A percentile compares a stretch with the other conserved stretches of the same genome.
Evolutionary conservation across 164 flowering plant genomes (phyloP).

Genomic region (Sextonia rubra): DNA sequence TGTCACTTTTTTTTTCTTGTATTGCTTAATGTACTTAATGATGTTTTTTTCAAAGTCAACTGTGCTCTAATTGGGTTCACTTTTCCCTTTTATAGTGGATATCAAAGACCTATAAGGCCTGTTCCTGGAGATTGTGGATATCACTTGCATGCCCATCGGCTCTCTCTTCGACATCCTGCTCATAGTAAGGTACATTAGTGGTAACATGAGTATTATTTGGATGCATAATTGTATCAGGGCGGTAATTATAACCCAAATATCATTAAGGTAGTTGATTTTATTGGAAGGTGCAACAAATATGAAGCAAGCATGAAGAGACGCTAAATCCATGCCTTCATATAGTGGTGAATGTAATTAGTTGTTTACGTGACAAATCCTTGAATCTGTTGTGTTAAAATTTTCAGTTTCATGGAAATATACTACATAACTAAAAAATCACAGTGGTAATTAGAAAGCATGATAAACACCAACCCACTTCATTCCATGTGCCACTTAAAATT

Average conservation of each 20-base stretch:
- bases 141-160: constrained; percentile 75
- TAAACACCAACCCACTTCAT: neutral
- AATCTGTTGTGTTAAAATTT: too few species aligned
- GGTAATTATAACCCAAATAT: neutral
- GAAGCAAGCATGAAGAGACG: neutral
- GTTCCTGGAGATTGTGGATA: constrained; percentile 99
- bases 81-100: constrained; percentile 47
- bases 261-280: neutral
- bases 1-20: neutral
- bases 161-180: constrained; percentile 58
- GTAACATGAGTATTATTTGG: neutral
- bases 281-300: neutral
- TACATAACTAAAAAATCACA: too few species aligned
- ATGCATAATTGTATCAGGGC: neutral
- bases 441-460: neutral
- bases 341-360: too few species aligned
- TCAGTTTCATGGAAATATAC: too few species aligned
- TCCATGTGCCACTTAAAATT: neutral
- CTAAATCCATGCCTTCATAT: neutral
- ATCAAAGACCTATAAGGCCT: constrained; percentile 62
- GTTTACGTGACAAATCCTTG: too few species aligned
- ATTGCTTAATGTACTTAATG: neutral
- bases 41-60: neutral
- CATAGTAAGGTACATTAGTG: constrained; percentile 51
- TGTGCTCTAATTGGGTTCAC: neutral